phyloP scores from a whole-genome alignment of 1,284 basidiomycete genomes.

The Athelia sp. region DNA sequence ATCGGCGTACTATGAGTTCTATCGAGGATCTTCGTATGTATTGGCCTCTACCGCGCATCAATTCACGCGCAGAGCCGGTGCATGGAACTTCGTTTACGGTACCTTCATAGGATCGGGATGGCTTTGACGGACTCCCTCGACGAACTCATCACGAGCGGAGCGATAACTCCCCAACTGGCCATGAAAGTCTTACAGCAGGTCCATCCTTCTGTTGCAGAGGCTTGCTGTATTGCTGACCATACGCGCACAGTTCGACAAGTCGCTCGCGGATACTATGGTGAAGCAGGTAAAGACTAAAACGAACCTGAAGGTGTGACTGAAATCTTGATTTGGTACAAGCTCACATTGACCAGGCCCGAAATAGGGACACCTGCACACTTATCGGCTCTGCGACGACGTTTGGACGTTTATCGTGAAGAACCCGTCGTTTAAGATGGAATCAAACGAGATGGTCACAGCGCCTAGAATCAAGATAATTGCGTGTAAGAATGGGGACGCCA shows the following conservation, averaged over 20 bases:
- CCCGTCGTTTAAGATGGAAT: constrained; percentile 92
- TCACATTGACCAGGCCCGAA: constrained; percentile 5
- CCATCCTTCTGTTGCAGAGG: constrained; percentile 15
- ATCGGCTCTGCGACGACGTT: constrained; percentile 93
- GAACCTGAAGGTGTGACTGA: constrained; percentile 72
- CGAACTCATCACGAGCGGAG: constrained; percentile 95
- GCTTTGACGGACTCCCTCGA: constrained; percentile 98
- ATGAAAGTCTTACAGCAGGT: constrained; percentile 98
- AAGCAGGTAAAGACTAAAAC: constrained; percentile 93
- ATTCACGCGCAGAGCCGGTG: neutral
- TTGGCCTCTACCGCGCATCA: constrained; percentile 1
- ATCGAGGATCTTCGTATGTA: constrained; percentile 81
- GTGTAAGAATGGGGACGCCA: constrained; percentile 87
- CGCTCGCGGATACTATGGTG: constrained; percentile 84
- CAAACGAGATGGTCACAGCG: constrained; percentile 73
- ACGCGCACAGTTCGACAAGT: constrained; percentile 82
- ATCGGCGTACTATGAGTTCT: constrained; percentile 87
- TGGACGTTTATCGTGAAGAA: constrained; percentile 97
- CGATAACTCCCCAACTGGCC: constrained; percentile 95
- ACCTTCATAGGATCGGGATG: constrained; percentile 78
- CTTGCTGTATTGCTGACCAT: constrained; percentile 6
- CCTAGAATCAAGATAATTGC: constrained; percentile 92
- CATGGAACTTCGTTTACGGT: neutral
- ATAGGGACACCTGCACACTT: constrained; percentile 87
- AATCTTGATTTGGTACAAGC: neutral